phyloP scores from a whole-genome alignment of 805 yeast genomes.

The Wickerhamiella sergipiensis region DNA sequence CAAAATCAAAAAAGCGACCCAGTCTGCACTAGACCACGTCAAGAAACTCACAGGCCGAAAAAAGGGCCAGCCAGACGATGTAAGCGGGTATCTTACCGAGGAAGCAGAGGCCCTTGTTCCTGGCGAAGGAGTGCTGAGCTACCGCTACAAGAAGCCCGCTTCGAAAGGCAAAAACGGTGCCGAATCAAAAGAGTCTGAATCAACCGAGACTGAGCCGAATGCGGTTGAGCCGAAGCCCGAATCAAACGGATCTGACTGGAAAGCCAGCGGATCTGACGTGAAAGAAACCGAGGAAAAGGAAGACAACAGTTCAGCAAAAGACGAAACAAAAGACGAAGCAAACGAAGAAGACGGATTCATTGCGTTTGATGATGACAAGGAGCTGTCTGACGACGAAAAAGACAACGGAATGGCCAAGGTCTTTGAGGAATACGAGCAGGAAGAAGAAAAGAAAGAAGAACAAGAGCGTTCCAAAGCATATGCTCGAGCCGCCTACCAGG shows the following conservation, averaged over 20 bases:
- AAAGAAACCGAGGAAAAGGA: too few relatives aligned
- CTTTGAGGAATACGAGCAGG: constrained; percentile 6
- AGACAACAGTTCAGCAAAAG: too few relatives aligned
- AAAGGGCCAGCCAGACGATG: neutral
- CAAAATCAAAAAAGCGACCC: neutral
- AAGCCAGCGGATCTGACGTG: too few relatives aligned
- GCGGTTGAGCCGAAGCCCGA: too few relatives aligned
- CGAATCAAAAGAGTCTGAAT: too few relatives aligned
- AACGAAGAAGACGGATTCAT: constrained; percentile 5
- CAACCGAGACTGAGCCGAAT: too few relatives aligned
- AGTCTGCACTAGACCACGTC: neutral
- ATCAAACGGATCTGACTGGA: too few relatives aligned
- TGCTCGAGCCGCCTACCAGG: constrained; percentile 4
- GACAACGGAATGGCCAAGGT: constrained; percentile 8
- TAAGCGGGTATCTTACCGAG: constrained; percentile 8
- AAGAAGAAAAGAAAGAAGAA: constrained; percentile 1
- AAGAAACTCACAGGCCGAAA: neutral
- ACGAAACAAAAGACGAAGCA: neutral
- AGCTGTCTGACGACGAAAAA: constrained; percentile 3
- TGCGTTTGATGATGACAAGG: constrained; percentile 9
- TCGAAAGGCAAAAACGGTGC: neutral
- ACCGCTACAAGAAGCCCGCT: neutral
- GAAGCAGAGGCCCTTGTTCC: constrained; percentile 3
- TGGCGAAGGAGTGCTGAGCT: constrained; percentile 8
- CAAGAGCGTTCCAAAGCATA: neutral